Conservation (phyloP, 495 filamentous ascomycete species). For the Penicillium daleae region DNA sequence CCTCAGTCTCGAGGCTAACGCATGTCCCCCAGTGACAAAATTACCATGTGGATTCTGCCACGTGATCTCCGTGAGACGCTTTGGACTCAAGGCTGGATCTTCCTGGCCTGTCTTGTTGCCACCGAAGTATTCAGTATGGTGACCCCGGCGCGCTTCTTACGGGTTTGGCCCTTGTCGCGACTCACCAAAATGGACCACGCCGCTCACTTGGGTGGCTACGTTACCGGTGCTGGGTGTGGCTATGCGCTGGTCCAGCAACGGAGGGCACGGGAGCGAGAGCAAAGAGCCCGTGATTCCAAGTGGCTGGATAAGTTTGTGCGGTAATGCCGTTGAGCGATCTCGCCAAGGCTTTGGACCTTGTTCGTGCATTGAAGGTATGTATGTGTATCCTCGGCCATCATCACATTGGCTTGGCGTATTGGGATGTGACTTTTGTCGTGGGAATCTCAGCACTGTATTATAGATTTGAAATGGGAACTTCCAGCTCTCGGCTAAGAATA, state of each 20-base stretch:
- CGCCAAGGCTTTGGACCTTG: not conserved
- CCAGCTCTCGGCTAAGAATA: not conserved
- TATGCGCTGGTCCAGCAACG: constrained; percentile 26
- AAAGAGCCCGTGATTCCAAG: constrained; percentile 21
- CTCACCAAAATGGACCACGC: constrained; percentile 60
- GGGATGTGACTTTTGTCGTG: not conserved
- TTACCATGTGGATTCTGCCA: constrained; percentile 49
- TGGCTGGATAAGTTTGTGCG: constrained; percentile 21
- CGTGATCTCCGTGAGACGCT: constrained; percentile 37
- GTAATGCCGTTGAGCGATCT: not conserved
- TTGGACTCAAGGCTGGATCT: constrained; percentile 41
- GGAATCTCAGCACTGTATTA: constrained; percentile 1
- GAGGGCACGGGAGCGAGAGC: constrained; percentile 23
- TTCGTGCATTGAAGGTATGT: not conserved
- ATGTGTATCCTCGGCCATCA: not conserved
- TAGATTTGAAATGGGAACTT: not conserved
- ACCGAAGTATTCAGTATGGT: constrained; percentile 43
- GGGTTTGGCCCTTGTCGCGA: constrained; percentile 30
- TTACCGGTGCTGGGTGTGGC: constrained; percentile 50
- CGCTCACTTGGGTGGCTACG: constrained; percentile 74
- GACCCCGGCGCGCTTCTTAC: constrained; percentile 30
- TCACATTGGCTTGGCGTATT: not conserved
- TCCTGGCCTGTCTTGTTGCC: constrained; percentile 42
- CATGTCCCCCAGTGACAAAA: constrained; percentile 38
- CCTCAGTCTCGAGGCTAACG: constrained; percentile 11